Evolutionary conservation across 345 rosid genomes (phyloP).

Genomic region (Citrus maxima): DNA sequence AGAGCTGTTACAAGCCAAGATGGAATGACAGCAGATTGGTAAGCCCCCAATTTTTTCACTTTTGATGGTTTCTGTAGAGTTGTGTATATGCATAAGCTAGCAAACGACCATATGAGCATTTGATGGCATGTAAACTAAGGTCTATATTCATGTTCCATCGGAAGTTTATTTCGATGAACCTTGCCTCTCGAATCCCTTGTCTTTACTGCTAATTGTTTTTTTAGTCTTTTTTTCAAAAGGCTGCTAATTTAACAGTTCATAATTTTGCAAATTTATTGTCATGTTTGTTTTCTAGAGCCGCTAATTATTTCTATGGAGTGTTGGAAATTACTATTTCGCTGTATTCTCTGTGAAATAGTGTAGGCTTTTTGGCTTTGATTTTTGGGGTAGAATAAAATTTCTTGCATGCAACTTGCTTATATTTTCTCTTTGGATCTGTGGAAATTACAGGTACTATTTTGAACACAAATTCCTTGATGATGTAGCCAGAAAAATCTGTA

Average conservation of each 20-base stretch:
- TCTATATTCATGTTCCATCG: neutral
- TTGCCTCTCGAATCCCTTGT: neutral
- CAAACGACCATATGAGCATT: neutral
- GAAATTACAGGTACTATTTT: constrained; percentile 73
- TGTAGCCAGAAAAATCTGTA: constrained; percentile 85
- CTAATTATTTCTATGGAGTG: neutral
- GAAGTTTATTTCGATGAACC: neutral
- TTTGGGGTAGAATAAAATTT: neutral
- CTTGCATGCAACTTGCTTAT: neutral
- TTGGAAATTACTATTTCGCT: neutral
- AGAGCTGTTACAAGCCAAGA: constrained; percentile 99
- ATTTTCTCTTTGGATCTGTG: neutral
- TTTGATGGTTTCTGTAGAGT: neutral
- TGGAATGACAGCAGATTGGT: constrained; percentile 99
- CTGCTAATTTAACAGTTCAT: neutral
- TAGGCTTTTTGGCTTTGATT: neutral
- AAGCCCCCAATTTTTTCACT: constrained; percentile 12
- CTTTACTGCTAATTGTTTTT: neutral
- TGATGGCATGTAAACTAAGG: neutral
- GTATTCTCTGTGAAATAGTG: neutral
- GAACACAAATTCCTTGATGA: constrained; percentile 90
- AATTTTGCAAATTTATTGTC: neutral
- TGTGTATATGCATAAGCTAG: neutral
- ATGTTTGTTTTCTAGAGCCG: neutral
- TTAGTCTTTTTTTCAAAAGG: too few relatives aligned